phyloP scores from a whole-genome alignment of 140 eudicot species.

The Oenanthe javanica region DNA sequence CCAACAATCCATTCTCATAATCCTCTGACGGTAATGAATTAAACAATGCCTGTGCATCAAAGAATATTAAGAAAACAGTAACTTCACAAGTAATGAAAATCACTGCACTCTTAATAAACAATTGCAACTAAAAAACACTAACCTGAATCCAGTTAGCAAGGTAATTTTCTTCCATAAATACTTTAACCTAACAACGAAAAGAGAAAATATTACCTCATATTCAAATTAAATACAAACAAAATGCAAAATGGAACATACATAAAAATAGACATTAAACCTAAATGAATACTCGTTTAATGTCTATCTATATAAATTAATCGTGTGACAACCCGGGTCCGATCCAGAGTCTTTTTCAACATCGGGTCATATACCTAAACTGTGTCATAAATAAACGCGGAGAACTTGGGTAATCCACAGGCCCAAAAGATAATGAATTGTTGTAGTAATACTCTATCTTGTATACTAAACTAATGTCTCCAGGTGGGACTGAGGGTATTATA shows the following conservation, averaged over 20 bases:
- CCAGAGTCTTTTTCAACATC: too few relatives aligned
- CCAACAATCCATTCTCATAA: conserved; percentile 66
- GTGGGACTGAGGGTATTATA: too few relatives aligned
- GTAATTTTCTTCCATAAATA: conserved; percentile 81
- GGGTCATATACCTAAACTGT: too few relatives aligned
- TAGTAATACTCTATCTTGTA: too few relatives aligned
- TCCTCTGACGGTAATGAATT: conserved; percentile 91
- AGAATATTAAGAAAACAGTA: not conserved
- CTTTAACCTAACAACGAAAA: conserved; percentile 55
- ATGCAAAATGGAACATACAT: not conserved
- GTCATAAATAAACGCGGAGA: too few relatives aligned
- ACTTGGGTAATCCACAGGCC: too few relatives aligned
- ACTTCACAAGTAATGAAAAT: not conserved
- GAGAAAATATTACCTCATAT: conserved; percentile 5
- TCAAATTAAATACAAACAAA: not conserved
- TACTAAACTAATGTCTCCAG: too few relatives aligned
- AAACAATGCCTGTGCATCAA: conserved; percentile 58
- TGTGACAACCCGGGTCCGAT: too few relatives aligned
- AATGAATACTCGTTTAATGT: too few relatives aligned
- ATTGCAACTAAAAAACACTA: not conserved
- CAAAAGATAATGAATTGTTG: too few relatives aligned
- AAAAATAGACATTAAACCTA: not conserved
- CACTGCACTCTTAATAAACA: not conserved
- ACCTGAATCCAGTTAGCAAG: conserved; percentile 99
- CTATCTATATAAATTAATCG: too few relatives aligned